Percentiles rank a stretch among this genome's conserved stretches.
These are phyloP conservation scores for Agaricales sp. DNA, from an alignment of 1,284 basidiomycete species.

Conservation along the genomic window DNA sequence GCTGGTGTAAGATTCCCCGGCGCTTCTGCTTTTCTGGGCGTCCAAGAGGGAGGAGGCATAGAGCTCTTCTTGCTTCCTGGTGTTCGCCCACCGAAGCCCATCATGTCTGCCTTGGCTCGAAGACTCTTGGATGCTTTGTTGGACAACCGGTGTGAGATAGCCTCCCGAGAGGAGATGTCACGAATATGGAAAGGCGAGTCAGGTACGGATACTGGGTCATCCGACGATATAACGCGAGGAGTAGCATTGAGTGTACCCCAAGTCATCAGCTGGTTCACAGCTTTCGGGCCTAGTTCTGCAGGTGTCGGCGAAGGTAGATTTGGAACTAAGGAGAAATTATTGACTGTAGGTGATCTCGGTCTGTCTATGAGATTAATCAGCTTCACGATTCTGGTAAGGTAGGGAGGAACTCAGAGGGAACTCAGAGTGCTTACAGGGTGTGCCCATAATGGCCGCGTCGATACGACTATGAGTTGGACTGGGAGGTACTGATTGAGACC, in stretches of 20 bases:
- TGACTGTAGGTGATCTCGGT: conserved; percentile 43
- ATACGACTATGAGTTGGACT: conserved; percentile 85
- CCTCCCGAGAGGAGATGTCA: conserved; percentile 63
- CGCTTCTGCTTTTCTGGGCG: conserved; percentile 51
- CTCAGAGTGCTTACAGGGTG: conserved; percentile 43
- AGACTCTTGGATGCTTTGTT: conserved; percentile 60
- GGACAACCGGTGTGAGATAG: conserved; percentile 69
- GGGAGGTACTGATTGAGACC: conserved; percentile 52
- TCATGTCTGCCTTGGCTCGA: conserved; percentile 54
- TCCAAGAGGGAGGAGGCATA: conserved; percentile 68
- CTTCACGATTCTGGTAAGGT: conserved; percentile 10
- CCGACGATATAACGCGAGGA: conserved; percentile 69
- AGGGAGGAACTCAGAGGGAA: conserved; percentile 4
- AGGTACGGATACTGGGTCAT: conserved; percentile 39
- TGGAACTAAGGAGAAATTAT: conserved; percentile 67
- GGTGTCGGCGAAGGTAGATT: conserved; percentile 80
- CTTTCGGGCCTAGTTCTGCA: conserved; percentile 61
- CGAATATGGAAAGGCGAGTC: conserved; percentile 64
- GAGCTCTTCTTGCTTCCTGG: conserved; percentile 29
- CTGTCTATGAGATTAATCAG: conserved; percentile 32
- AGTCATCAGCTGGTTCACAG: conserved; percentile 85
- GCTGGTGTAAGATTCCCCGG: conserved; percentile 75
- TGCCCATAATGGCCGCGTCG: conserved; percentile 81
- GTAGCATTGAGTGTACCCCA: conserved; percentile 87
- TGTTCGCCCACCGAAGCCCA: conserved; percentile 24